Conservation (phyloP, 2,329 filamentous ascomycete species). For the Botrytis tulipae region DNA sequence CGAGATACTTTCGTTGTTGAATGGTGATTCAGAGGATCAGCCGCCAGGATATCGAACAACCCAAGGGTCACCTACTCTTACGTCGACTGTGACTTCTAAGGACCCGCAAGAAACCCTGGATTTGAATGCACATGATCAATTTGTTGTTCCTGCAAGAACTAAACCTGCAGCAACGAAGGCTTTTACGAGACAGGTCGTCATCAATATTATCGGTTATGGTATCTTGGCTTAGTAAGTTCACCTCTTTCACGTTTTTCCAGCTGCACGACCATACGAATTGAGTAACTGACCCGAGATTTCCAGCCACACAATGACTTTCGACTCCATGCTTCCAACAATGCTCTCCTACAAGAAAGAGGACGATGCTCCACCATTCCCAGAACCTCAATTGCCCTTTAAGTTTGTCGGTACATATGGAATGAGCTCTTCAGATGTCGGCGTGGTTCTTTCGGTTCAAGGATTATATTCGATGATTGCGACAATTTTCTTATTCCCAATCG, state of each 20-base stretch:
- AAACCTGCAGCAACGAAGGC: conserved; percentile 52
- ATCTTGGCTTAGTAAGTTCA: conserved; percentile 86
- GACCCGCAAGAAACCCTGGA: conserved; percentile 43
- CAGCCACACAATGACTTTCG: conserved; percentile 95
- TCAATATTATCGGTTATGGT: conserved; percentile 87
- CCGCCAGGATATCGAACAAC: conserved; percentile 68
- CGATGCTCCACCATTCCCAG: conserved; percentile 43
- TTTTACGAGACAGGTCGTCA: conserved; percentile 80
- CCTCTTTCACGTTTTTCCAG: conserved; percentile 13
- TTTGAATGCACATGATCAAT: conserved; percentile 29
- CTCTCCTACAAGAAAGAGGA: conserved; percentile 45
- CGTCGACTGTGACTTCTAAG: conserved; percentile 38
- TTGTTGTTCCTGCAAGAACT: conserved; percentile 34
- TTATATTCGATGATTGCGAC: conserved; percentile 79
- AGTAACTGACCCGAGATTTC: conserved; percentile 32
- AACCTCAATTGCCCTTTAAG: conserved; percentile 72
- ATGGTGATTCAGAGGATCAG: conserved; percentile 51
- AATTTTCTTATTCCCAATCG: conserved; percentile 75
- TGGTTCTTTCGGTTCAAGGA: conserved; percentile 86
- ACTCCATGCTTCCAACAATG: conserved; percentile 90
- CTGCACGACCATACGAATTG: conserved; percentile 12
- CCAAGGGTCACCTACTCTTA: conserved; percentile 53
- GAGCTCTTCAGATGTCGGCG: conserved; percentile 77
- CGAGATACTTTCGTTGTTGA: conserved; percentile 57
- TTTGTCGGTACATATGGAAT: conserved; percentile 86